Evolutionary conservation across 306 rosid species (phyloP).

Genomic region (Vigna angularis): DNA sequence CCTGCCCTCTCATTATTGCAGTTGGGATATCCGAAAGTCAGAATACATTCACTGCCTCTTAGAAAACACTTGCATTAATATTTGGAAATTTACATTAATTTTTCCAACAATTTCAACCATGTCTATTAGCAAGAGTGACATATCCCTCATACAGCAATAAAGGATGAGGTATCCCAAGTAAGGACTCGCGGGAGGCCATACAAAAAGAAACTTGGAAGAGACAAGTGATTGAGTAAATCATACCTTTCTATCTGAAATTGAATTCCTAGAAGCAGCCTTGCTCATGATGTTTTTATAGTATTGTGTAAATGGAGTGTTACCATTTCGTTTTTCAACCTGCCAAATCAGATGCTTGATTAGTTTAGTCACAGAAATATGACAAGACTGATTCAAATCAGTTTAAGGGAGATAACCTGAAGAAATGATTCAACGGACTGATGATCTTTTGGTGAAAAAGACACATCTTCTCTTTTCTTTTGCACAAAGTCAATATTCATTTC

Average conservation of each 20-base stretch:
- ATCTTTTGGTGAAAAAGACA: constrained; percentile 84
- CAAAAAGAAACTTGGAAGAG: neutral
- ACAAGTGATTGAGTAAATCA: constrained; percentile 38
- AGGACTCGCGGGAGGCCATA: neutral
- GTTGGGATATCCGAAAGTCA: neutral
- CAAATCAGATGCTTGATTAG: constrained; percentile 38
- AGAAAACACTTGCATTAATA: neutral
- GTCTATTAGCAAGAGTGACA: neutral
- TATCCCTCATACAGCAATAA: neutral
- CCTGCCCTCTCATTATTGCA: neutral
- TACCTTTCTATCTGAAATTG: constrained; percentile 66
- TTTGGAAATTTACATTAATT: neutral
- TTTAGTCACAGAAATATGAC: constrained; percentile 26
- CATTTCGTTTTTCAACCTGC: constrained; percentile 73
- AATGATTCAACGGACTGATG: constrained; percentile 73
- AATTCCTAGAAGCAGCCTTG: constrained; percentile 76
- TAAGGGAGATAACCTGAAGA: constrained; percentile 73
- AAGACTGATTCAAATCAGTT: constrained; percentile 4
- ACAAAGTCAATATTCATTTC: constrained; percentile 79
- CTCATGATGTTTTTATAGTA: constrained; percentile 79
- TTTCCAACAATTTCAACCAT: neutral
- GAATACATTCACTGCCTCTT: neutral
- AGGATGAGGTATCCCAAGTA: neutral
- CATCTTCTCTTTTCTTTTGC: constrained; percentile 82
- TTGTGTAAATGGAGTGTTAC: constrained; percentile 66